Conservation (phyloP, 2,329 filamentous ascomycete genomes). For the Cladophialophora bantiana region DNA sequence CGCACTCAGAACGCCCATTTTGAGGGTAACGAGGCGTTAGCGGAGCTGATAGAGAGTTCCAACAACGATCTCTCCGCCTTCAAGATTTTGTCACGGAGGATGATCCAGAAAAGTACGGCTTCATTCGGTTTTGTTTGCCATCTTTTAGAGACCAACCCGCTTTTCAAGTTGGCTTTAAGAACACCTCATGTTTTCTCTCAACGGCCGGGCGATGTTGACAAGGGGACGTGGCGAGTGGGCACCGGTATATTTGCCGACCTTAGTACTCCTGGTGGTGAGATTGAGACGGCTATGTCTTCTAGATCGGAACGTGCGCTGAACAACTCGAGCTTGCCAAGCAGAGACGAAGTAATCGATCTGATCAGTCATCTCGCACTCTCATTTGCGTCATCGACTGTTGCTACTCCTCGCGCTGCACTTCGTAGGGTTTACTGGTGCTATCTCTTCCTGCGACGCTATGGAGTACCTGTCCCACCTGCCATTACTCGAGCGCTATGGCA, state of each 20-base stretch:
- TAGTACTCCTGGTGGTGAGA: not conserved
- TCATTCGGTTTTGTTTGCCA: slow-evolving; percentile 35
- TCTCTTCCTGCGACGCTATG: slow-evolving; percentile 51
- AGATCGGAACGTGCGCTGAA: not conserved
- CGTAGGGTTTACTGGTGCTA: slow-evolving; percentile 58
- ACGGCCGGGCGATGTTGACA: not conserved
- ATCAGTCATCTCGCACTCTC: slow-evolving; percentile 34
- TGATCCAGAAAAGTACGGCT: slow-evolving; percentile 43
- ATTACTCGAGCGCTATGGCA: slow-evolving; percentile 59
- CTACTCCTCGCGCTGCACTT: slow-evolving; percentile 50
- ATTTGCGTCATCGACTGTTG: slow-evolving; percentile 29
- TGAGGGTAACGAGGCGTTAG: slow-evolving; percentile 11
- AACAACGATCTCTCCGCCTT: slow-evolving; percentile 17
- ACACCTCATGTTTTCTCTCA: slow-evolving; percentile 7
- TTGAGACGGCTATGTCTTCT: not conserved
- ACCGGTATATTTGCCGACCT: not conserved
- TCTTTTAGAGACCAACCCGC: slow-evolving; percentile 39
- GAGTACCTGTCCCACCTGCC: slow-evolving; percentile 51
- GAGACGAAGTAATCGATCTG: slow-evolving; percentile 25
- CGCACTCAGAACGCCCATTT: slow-evolving; percentile 11
- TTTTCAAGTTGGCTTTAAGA: slow-evolving; percentile 19
- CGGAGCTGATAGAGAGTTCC: slow-evolving; percentile 17
- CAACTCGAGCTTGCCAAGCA: not conserved
- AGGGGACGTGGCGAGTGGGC: not conserved
- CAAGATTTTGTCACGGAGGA: slow-evolving; percentile 22